phyloP scores from a whole-genome alignment of 306 rosid species.

The Rosa multiflora region DNA sequence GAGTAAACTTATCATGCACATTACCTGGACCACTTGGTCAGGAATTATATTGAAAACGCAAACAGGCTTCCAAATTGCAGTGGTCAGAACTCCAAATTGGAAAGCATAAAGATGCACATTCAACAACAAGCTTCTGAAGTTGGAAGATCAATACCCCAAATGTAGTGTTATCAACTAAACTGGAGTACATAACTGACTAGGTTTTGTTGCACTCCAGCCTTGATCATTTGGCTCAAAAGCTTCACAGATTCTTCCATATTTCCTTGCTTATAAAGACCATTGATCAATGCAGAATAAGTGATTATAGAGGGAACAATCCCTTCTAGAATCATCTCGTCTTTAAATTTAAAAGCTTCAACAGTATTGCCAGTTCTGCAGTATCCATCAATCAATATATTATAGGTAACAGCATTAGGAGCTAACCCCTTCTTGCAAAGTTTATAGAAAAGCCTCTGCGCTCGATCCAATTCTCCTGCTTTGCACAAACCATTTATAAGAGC shows the following conservation, averaged over 20 bases:
- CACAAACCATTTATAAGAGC: constrained; percentile 75
- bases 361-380: constrained; percentile 57
- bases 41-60: not conserved
- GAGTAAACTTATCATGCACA: constrained; percentile 5
- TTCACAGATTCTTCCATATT: constrained; percentile 24
- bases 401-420: constrained; percentile 67
- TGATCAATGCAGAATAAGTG: constrained; percentile 41
- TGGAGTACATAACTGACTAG: constrained; percentile 20
- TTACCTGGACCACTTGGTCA: constrained; percentile 10
- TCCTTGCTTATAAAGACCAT: constrained; percentile 33
- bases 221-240: constrained; percentile 35
- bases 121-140: not conserved
- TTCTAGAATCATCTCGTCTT: constrained; percentile 59
- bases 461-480: constrained; percentile 66
- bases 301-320: constrained; percentile 47
- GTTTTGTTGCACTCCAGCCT: constrained; percentile 28
- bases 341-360: constrained; percentile 58
- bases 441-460: constrained; percentile 66
- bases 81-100: constrained; percentile 2
- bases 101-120: constrained; percentile 2
- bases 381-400: constrained; percentile 64
- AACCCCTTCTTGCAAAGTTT: constrained; percentile 71
- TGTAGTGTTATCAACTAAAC: constrained; percentile 17
- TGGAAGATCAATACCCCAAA: constrained; percentile 18
- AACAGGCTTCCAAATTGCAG: not conserved